Conservation (phyloP, 257 asterid genomes). For the Solanum microdontum region DNA sequence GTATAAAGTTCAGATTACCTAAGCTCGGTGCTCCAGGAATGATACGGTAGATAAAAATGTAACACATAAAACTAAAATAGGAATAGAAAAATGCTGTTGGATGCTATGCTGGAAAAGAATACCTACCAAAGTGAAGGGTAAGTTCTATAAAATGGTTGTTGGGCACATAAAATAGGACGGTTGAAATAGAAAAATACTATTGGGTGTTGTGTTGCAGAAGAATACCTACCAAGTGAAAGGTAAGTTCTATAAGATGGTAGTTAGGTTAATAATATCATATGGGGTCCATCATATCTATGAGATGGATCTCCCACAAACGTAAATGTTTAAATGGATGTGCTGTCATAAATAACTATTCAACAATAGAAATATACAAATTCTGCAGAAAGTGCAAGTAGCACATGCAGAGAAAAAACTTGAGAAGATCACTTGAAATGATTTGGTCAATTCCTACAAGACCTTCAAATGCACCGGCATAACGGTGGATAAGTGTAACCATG, state of each 20-base stretch:
- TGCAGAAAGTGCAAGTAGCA: neutral
- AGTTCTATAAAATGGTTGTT: neutral
- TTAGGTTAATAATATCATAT: neutral
- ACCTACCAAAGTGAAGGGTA: neutral
- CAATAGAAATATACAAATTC: neutral
- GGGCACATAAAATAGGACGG: neutral
- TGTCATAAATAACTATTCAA: neutral
- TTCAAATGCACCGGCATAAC: neutral
- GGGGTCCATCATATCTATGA: neutral
- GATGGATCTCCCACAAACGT: neutral
- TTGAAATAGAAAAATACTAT: neutral
- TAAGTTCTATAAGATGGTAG: neutral
- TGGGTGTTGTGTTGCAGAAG: neutral
- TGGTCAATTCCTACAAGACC: neutral
- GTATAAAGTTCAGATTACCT: neutral
- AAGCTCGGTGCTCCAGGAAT: neutral
- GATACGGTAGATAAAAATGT: neutral
- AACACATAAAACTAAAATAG: neutral
- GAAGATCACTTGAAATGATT: neutral
- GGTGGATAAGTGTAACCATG: neutral
- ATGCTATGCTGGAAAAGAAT: neutral
- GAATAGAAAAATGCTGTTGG: neutral
- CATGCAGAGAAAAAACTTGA: neutral
- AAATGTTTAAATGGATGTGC: neutral
- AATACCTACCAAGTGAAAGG: neutral